phyloP scores from a whole-genome alignment of 257 asterid species.

The Mitragyna speciosa region DNA sequence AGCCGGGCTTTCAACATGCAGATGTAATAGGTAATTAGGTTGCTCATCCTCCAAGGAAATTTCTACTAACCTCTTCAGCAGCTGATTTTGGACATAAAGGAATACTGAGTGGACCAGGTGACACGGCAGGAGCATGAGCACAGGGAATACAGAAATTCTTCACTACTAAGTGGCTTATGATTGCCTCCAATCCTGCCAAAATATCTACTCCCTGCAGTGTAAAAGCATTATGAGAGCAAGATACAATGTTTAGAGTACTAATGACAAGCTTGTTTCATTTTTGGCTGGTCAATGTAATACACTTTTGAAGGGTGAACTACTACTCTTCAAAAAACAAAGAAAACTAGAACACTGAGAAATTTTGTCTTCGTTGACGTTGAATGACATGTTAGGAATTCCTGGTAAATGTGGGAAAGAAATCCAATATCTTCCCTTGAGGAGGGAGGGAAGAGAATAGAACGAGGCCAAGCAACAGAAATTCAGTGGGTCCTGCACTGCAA shows the following conservation, averaged over 20 bases:
- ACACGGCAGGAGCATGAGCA: conserved; percentile 87
- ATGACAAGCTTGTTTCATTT: neutral
- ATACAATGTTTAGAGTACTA: neutral
- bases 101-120: conserved; percentile 53
- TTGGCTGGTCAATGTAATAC: neutral
- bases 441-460: neutral
- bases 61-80: conserved; percentile 72
- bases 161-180: conserved; percentile 88
- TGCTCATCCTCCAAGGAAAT: neutral
- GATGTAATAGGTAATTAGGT: neutral
- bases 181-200: conserved; percentile 93
- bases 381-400: neutral
- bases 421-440: no score
- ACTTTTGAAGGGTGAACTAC: neutral
- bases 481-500: neutral
- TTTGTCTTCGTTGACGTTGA: neutral
- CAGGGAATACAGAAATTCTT: conserved; percentile 74
- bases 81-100: conserved; percentile 74
- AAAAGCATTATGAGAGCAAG: conserved; percentile 7
- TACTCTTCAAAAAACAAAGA: neutral
- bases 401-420: no score
- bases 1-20: neutral
- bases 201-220: conserved; percentile 68
- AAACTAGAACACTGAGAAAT: conserved; percentile 1
- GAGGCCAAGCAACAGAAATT: neutral